Evolutionary conservation across 2,329 filamentous ascomycete species (phyloP).

Genomic region (Stachybotrys elegans): DNA sequence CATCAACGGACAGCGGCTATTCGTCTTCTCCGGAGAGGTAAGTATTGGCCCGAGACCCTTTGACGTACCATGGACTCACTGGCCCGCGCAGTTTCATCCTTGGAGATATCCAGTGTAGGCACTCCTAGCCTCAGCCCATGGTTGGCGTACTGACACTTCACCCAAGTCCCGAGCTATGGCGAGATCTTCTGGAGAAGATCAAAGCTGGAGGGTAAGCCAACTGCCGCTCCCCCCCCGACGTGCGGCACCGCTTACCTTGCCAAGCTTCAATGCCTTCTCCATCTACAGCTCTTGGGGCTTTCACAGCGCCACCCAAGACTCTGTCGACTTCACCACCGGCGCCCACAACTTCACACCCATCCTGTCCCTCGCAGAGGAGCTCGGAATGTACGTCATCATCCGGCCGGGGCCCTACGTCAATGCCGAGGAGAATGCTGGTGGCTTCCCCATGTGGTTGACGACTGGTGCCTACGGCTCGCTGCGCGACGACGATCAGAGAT

Average conservation of each 20-base stretch:
- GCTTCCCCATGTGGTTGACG: conserved; percentile 57
- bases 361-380: conserved; percentile 40
- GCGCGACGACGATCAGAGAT: conserved; percentile 47
- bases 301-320: conserved; percentile 28
- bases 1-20: conserved; percentile 34
- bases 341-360: conserved; percentile 44
- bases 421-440: conserved; percentile 57
- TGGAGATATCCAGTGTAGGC: conserved; percentile 36
- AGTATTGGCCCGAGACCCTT: background rate
- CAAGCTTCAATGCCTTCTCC: conserved; percentile 36
- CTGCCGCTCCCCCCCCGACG: background rate
- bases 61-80: background rate
- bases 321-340: conserved; percentile 20
- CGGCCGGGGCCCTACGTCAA: conserved; percentile 60
- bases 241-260: background rate
- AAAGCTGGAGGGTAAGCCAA: conserved; percentile 30
- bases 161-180: conserved; percentile 29
- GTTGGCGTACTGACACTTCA: background rate
- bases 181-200: conserved; percentile 36
- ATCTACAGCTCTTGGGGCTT: conserved; percentile 38
- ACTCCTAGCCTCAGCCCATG: background rate
- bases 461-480: conserved; percentile 53
- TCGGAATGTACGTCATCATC: conserved; percentile 37
- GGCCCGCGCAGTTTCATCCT: conserved; percentile 28
- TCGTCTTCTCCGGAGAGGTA: conserved; percentile 37